Conservation (phyloP, 176 grass and related monocot species). For the Carex scoparia region DNA sequence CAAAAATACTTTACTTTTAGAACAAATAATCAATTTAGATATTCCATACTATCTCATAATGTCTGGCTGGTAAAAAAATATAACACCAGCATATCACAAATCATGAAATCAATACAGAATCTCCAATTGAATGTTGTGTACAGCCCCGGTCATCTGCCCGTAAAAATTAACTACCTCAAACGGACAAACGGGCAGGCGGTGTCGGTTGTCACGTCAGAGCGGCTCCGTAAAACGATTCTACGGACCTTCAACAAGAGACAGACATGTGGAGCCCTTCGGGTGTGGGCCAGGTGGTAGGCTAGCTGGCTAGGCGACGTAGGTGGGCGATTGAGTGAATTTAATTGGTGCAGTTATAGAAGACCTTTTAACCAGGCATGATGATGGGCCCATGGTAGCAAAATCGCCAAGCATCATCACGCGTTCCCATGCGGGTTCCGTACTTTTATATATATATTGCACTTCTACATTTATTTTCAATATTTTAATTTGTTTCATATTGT, state of each 20-base stretch:
- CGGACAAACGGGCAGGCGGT: neutral
- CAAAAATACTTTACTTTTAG: neutral
- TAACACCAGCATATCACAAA: neutral
- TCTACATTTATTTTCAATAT: neutral
- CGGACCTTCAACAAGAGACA: neutral
- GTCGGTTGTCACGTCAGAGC: conserved; percentile 25
- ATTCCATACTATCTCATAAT: neutral
- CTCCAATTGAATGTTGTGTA: neutral
- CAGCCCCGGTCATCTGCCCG: neutral
- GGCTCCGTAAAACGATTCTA: neutral
- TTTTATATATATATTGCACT: neutral
- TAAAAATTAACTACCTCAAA: conserved; percentile 4
- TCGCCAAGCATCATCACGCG: conserved; percentile 3
- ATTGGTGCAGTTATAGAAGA: conserved; percentile 3
- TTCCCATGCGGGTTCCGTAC: conserved; percentile 19
- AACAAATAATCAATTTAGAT: neutral
- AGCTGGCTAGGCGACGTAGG: neutral
- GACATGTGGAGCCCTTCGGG: neutral
- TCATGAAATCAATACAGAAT: neutral
- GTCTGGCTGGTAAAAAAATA: neutral
- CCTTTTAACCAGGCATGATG: neutral
- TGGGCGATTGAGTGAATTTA: conserved; percentile 17
- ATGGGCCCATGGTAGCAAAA: neutral
- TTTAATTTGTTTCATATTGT: no score
- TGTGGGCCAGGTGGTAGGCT: neutral